Conservation (phyloP, 768 basidiomycete species). For the Hypholoma sublateritium region DNA sequence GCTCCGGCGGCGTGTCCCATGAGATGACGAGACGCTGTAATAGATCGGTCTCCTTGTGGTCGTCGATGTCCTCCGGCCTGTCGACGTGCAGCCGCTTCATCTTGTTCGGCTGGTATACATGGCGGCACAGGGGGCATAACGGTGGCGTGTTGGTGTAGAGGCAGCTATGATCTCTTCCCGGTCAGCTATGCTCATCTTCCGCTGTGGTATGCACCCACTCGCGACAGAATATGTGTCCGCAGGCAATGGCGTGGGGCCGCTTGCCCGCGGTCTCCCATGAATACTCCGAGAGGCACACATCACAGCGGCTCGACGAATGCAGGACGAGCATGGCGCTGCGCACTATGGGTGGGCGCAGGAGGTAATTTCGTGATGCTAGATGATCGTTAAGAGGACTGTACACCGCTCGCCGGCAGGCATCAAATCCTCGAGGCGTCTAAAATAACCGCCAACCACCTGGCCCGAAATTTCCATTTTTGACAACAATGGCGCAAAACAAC, state of each 20-base stretch:
- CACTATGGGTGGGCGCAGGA: neutral
- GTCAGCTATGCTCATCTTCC: neutral
- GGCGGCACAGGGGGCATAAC: constrained; percentile 68
- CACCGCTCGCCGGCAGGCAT: neutral
- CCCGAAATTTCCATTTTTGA: neutral
- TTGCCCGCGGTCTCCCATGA: constrained; percentile 47
- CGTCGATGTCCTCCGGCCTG: constrained; percentile 34
- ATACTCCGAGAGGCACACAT: constrained; percentile 72
- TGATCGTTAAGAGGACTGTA: neutral
- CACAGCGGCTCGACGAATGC: constrained; percentile 71
- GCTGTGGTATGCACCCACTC: constrained; percentile 41
- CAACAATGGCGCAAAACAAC: neutral
- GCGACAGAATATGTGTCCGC: constrained; percentile 76
- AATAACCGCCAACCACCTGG: neutral
- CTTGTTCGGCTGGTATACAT: constrained; percentile 52
- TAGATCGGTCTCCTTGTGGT: constrained; percentile 34
- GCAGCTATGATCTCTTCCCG: constrained; percentile 39
- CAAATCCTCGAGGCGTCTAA: neutral
- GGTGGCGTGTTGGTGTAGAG: constrained; percentile 49
- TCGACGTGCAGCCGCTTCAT: constrained; percentile 72
- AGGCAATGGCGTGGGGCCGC: constrained; percentile 70
- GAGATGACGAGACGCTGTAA: constrained; percentile 35
- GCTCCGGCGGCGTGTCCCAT: constrained; percentile 40
- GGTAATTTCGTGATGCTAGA: neutral
- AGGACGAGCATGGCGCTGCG: constrained; percentile 48